Conservation (phyloP, 2,329 filamentous ascomycete genomes). For the Capronia coronata region DNA sequence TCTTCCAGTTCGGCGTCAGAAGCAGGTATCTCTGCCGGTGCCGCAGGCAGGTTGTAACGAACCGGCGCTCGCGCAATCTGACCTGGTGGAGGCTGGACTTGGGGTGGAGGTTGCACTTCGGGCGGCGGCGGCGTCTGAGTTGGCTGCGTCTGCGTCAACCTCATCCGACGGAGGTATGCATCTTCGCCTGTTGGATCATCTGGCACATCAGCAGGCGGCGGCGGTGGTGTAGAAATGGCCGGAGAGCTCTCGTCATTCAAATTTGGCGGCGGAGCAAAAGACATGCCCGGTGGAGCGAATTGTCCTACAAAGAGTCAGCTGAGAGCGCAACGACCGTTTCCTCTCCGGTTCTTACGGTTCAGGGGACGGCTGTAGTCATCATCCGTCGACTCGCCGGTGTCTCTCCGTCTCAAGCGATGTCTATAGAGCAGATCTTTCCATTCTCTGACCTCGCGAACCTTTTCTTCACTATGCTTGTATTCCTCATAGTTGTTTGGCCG, state of each 20-base stretch:
- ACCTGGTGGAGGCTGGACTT: conserved; percentile 35
- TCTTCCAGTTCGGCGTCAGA: conserved; percentile 49
- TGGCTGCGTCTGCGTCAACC: conserved; percentile 45
- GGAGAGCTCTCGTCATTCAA: conserved; percentile 28
- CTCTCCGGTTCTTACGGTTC: conserved; percentile 39
- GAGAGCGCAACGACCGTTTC: neutral
- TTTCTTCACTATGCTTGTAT: conserved; percentile 77
- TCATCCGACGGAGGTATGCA: conserved; percentile 58
- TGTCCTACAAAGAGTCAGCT: conserved; percentile 33
- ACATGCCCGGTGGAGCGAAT: conserved; percentile 46
- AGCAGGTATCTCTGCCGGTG: conserved; percentile 47
- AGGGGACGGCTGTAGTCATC: conserved; percentile 41
- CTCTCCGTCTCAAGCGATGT: conserved; percentile 51
- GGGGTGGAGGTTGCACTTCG: too few species aligned
- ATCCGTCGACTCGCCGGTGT: conserved; percentile 44
- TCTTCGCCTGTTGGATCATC: conserved; percentile 63
- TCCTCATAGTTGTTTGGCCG: conserved; percentile 78
- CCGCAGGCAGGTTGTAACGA: conserved; percentile 56
- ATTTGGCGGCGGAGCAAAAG: conserved; percentile 48
- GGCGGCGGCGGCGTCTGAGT: conserved; percentile 32
- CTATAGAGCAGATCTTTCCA: conserved; percentile 80
- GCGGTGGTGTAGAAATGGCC: conserved; percentile 21
- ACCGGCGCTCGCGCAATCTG: conserved; percentile 71
- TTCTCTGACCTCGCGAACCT: conserved; percentile 68
- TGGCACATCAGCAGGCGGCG: conserved; percentile 41